These are phyloP conservation scores for Pelargonium fulgidum DNA, from an alignment of 441 rosid genomes.

Conservation along the genomic window DNA sequence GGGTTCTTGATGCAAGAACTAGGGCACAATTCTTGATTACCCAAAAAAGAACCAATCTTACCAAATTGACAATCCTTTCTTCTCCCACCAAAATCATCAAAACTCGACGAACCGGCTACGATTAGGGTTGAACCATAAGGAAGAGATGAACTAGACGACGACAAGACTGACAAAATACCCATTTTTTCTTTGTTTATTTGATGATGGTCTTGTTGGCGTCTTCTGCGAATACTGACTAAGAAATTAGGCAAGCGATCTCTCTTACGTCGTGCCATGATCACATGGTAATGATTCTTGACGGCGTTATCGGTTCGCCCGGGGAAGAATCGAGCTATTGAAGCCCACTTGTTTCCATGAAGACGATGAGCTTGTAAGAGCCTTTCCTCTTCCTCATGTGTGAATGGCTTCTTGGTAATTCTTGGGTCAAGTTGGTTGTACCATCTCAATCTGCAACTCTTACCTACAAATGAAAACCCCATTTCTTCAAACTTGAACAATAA, in stretches of 20 bases:
- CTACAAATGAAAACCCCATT: constrained; percentile 24
- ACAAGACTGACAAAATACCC: background rate
- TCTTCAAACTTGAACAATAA: background rate
- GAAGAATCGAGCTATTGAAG: constrained; percentile 78
- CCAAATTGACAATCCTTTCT: too few species aligned
- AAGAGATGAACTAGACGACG: background rate
- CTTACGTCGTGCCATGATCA: constrained; percentile 62
- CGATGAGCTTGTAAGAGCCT: constrained; percentile 68
- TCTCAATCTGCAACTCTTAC: constrained; percentile 90
- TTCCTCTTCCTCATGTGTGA: constrained; percentile 83
- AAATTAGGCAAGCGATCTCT: background rate
- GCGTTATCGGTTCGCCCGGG: constrained; percentile 97
- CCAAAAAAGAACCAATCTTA: too few species aligned
- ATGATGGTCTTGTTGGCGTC: background rate
- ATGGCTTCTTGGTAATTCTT: constrained; percentile 76
- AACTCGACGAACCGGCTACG: background rate
- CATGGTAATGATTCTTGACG: constrained; percentile 98
- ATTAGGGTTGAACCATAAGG: background rate
- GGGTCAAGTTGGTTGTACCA: constrained; percentile 98
- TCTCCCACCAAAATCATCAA: background rate
- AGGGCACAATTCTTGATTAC: background rate
- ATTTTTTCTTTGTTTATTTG: background rate
- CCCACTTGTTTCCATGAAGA: constrained; percentile 90
- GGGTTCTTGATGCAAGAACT: constrained; percentile 1
- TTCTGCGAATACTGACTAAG: background rate